A percentile compares a stretch with the other conserved stretches of the same genome.
These are phyloP conservation scores for Endogone sp. DNA, from an alignment of 192 early-diverging fungal genomes.

Conservation along the genomic window DNA sequence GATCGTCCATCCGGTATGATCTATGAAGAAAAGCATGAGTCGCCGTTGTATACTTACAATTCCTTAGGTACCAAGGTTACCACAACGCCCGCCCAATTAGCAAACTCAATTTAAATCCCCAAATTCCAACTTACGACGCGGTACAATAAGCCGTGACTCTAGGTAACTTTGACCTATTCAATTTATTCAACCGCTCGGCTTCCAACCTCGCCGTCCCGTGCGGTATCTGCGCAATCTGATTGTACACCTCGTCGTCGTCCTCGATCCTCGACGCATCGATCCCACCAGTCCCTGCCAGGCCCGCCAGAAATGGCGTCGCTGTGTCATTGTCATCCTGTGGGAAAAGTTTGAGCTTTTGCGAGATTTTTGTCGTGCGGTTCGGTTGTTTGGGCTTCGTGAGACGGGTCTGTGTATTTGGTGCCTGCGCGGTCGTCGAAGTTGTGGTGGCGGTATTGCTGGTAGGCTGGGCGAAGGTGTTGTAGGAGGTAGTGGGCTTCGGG, in stretches of 20 bases:
- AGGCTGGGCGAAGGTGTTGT: not conserved
- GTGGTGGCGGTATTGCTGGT: not conserved
- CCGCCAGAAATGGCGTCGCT: conserved; percentile 17
- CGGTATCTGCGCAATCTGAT: conserved; percentile 66
- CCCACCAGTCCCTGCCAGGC: conserved; percentile 1
- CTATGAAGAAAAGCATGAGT: conserved; percentile 15
- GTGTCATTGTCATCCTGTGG: conserved; percentile 64
- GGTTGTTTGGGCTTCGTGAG: conserved; percentile 55
- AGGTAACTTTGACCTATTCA: conserved; percentile 70
- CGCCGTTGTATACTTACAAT: no score
- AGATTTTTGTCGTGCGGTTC: conserved; percentile 88
- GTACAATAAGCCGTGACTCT: conserved; percentile 86
- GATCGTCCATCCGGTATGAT: conserved; percentile 69
- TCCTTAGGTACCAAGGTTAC: no score
- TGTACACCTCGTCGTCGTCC: conserved; percentile 57
- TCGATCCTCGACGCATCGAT: conserved; percentile 10
- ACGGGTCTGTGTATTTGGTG: not conserved
- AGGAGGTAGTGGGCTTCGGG: not conserved
- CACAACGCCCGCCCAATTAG: no score
- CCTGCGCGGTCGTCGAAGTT: no score
- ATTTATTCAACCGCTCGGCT: conserved; percentile 68
- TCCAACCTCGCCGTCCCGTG: conserved; percentile 52
- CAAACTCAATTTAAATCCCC: no score
- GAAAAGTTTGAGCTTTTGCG: conserved; percentile 88
- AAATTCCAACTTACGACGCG: conserved; percentile 48